These are phyloP conservation scores for Mucor mucedo DNA, from an alignment of 371 early-diverging fungal genomes.

Conservation along the genomic window DNA sequence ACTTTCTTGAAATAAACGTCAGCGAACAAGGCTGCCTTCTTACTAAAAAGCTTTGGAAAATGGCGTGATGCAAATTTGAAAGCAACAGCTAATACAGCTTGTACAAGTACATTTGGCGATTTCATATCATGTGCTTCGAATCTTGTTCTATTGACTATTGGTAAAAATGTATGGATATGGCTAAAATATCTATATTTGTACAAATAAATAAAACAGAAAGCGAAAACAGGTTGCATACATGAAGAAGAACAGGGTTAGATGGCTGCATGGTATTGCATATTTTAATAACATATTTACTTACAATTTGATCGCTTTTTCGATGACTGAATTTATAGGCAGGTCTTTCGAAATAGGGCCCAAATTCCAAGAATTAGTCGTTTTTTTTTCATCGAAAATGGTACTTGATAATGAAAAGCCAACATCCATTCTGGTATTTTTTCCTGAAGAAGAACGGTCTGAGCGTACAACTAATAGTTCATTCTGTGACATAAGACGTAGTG, in stretches of 20 bases:
- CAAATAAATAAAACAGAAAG: conserved; percentile 3
- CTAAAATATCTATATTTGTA: conserved; percentile 54
- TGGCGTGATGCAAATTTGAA: conserved; percentile 47
- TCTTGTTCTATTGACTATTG: conserved; percentile 58
- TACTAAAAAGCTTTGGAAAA: conserved; percentile 27
- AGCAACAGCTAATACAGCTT: conserved; percentile 58
- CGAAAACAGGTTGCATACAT: conserved; percentile 1
- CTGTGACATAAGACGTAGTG: conserved; percentile 44
- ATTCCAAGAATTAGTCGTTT: neutral
- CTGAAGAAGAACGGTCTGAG: conserved; percentile 22
- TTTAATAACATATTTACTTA: conserved; percentile 16
- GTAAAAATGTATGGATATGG: conserved; percentile 62
- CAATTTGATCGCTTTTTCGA: conserved; percentile 28
- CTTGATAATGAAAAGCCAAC: conserved; percentile 48
- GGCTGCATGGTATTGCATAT: conserved; percentile 1
- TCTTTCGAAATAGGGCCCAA: neutral
- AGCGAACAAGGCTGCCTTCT: conserved; percentile 39
- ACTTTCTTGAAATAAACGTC: conserved; percentile 44
- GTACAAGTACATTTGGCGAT: conserved; percentile 41
- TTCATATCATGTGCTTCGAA: conserved; percentile 49
- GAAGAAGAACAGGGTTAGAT: neutral
- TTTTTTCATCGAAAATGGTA: conserved; percentile 34
- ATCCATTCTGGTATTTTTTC: conserved; percentile 34
- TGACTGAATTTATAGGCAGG: conserved; percentile 9
- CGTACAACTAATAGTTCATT: conserved; percentile 49